phyloP scores from a whole-genome alignment of 2,329 filamentous ascomycete genomes.

The Teratosphaeria destructans region DNA sequence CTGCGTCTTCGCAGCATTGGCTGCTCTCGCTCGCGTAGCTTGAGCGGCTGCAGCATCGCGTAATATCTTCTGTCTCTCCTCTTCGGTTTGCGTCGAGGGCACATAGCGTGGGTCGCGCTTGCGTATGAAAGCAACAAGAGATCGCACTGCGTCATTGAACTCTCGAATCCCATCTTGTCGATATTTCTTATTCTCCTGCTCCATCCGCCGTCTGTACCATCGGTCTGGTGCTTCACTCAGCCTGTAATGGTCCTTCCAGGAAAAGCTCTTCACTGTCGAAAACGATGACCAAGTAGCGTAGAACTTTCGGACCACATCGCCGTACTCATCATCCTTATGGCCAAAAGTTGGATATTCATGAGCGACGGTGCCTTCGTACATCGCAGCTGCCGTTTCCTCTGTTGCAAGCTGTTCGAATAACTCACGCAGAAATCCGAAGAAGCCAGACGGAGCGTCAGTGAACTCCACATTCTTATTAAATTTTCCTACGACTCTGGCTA shows the following conservation, averaged over 20 bases:
- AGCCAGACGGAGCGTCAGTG: conserved; percentile 67
- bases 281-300: conserved; percentile 76
- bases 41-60: conserved; percentile 74
- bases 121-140: conserved; percentile 75
- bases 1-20: conserved; percentile 64
- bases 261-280: conserved; percentile 71
- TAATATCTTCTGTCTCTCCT: conserved; percentile 66
- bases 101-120: conserved; percentile 85
- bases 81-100: conserved; percentile 65
- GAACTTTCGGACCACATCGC: conserved; percentile 67
- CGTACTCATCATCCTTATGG: conserved; percentile 60
- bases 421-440: conserved; percentile 69
- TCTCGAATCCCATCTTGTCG: conserved; percentile 75
- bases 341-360: conserved; percentile 76
- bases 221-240: conserved; percentile 81
- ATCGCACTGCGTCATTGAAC: conserved; percentile 85
- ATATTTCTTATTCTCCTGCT: conserved; percentile 83
- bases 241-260: conserved; percentile 80
- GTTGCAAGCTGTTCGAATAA: conserved; percentile 70
- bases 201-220: conserved; percentile 71
- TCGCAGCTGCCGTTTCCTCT: conserved; percentile 68
- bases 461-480: conserved; percentile 73
- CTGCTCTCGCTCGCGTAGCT: conserved; percentile 70
- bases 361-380: conserved; percentile 46
- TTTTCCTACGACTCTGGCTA: conserved; percentile 65